Conservation (phyloP, 2,329 filamentous ascomycete genomes). For the Trichoderma asperellum region DNA sequence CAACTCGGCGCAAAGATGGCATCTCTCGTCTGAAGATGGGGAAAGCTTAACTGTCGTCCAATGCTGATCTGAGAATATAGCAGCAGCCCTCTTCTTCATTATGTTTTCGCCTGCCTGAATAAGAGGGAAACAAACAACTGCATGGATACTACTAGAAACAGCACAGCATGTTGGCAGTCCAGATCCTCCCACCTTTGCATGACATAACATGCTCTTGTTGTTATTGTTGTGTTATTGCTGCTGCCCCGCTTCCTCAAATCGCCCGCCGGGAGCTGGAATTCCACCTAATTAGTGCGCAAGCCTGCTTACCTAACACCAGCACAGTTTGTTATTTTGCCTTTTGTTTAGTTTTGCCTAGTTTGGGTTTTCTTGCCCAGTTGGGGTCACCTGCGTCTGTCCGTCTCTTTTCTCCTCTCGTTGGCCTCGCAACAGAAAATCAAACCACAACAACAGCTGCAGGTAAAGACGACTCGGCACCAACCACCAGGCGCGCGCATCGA, state of each 20-base stretch:
- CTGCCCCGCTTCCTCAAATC: slow-evolving; percentile 22
- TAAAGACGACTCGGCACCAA: slow-evolving; percentile 35
- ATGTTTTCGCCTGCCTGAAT: neutral
- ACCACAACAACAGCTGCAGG: slow-evolving; percentile 45
- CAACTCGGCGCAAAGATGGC: neutral
- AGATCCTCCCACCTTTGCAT: neutral
- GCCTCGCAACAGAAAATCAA: slow-evolving; percentile 51
- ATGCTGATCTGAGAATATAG: neutral
- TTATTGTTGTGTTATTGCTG: slow-evolving; percentile 3
- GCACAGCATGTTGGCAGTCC: neutral
- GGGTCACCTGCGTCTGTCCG: slow-evolving; percentile 28
- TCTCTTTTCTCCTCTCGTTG: slow-evolving; percentile 45
- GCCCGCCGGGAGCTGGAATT: slow-evolving; percentile 33
- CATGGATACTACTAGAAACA: neutral
- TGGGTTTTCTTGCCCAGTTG: slow-evolving; percentile 14
- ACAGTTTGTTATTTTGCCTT: slow-evolving; percentile 30
- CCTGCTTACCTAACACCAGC: slow-evolving; percentile 36
- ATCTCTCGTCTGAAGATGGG: neutral
- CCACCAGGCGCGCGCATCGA: slow-evolving; percentile 38
- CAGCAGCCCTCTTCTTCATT: neutral
- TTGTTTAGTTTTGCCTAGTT: slow-evolving; percentile 27
- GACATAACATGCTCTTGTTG: neutral
- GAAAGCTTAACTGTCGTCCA: neutral
- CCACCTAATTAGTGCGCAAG: slow-evolving; percentile 33
- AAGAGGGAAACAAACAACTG: neutral